Evolutionary conservation across 345 rosid genomes (phyloP), one percentile per base, ranked within the genome.

Genomic region (Brassica nigra): DNA sequence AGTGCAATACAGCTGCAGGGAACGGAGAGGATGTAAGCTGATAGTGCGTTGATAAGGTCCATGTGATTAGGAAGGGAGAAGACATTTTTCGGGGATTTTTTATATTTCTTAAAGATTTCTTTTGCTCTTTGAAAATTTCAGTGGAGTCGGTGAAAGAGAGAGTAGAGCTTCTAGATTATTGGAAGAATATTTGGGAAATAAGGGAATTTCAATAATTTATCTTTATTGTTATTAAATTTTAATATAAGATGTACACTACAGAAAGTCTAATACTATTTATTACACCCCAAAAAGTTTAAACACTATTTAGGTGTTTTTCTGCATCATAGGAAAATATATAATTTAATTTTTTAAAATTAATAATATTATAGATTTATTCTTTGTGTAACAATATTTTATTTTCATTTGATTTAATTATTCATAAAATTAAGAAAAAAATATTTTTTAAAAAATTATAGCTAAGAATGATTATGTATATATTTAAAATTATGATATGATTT

Each of bases 1-100:
- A 81, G 77, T 81, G 83, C 65, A 27, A 12, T 71, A 81, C 83
- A 81, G 83, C 80, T 76, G 80, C 83, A 71, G 15, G 30, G 14
- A 76, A 55, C 54, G 76, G 37, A 64, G 34, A 31, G 14, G 71
- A 65, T 29, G 69, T 28, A 75, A 27, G 69, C 58, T 15, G 14
- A 75, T 80, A 31, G 65, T 70, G 76, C 73, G 76, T 75, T 80
- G 73, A 80, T 80, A 70, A 39, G 73, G 76, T 70, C 76, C 80
- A 80, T 80, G 76, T 75, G 80, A 80, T 76, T 80, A 62, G 67
- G 72, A 80, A 31, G 55, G 11, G 20, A 44, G n/a, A n/a, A 16
- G 72, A 70, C 67, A 80, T 39, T 74, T 78, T 57, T 28, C 10
- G 36, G 65, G 65, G 27, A 2, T 16, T 80, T 34, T 37, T 34